Evolutionary conservation across 108 stramenopile genomes (phyloP).

Genomic region (Nitzschia palea): DNA sequence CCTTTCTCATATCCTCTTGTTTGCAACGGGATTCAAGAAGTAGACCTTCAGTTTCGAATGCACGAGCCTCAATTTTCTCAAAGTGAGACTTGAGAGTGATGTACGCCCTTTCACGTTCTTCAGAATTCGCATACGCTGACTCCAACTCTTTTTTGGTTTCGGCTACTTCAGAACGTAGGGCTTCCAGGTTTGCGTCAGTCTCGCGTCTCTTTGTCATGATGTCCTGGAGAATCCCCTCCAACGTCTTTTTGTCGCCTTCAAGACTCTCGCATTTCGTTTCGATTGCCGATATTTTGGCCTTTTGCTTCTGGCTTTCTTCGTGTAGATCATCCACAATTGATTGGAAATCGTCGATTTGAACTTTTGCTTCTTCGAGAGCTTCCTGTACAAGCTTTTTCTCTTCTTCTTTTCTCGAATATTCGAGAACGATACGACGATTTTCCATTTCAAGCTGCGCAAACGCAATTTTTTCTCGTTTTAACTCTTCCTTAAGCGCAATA

Average conservation of each 20-base stretch:
- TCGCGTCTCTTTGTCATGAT: background rate
- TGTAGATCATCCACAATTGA: background rate
- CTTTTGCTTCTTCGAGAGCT: constrained; percentile 29
- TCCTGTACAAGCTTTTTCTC: constrained; percentile 21
- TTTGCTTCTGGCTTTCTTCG: background rate
- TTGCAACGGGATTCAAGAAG: constrained; percentile 15
- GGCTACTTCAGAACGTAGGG: background rate
- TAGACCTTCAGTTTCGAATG: constrained; percentile 24
- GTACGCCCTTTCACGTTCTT: constrained; percentile 9
- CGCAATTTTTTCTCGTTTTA: constrained; percentile 15
- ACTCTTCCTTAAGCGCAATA: constrained; percentile 18
- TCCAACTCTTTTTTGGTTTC: constrained; percentile 6
- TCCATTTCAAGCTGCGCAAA: constrained; percentile 25
- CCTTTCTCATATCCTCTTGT: constrained; percentile 26
- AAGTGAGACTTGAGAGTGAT: background rate
- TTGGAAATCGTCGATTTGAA: constrained; percentile 12
- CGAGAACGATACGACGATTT: constrained; percentile 17
- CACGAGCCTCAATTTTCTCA: background rate
- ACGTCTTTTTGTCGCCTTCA: background rate
- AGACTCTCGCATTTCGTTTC: background rate
- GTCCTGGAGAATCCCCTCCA: background rate
- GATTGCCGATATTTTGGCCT: background rate
- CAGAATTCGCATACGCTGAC: background rate
- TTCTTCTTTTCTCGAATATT: constrained; percentile 10
- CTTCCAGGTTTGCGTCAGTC: background rate